Evolutionary conservation across 1,284 basidiomycete species (phyloP), one percentile per base, ranked within the genome.

Genomic region (Microbotryum scabiosae): DNA sequence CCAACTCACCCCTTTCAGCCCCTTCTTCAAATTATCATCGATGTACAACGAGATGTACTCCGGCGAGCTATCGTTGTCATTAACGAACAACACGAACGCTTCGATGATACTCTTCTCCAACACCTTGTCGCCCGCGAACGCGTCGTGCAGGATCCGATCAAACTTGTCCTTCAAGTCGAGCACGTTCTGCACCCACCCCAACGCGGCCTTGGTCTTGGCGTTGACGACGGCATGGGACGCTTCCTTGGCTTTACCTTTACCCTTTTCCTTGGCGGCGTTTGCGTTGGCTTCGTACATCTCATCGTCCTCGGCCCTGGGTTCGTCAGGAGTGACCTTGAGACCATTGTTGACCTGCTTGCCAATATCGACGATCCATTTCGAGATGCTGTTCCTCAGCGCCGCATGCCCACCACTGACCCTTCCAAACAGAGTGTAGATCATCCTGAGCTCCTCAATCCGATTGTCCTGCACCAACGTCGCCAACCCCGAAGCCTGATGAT

Each of bases 41-140:
- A 99, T 93, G 76, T 91, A 98, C 60, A 99, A 78, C 2, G 94
- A 98, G 54, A 97, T 90, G 74, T 86, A 98, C 72, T 99, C 96
- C 3, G 96, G 85, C 10, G 90, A 84, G 69, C 89, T 87, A 52
- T 84, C 82, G 72, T 97, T 92, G 45, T 81, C 78, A 75, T 98
- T 97, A 74, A 98, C 85, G 75, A 98, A 96, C 0, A 85, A 82
- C 74, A 88, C 86, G 71, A 97, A 97, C 0, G 92, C 93, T 79
- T 96, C 90, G 71, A 93, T 92, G 61, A 96, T 79, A 18, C 85
- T 81, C 58, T 84, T 85, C 75, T 96, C 92, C 1, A 97, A 73
- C 18, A 86, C 84, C 65, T 85, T 82, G 75, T 97, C 87, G 54
- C 78, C 81, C 28, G 78, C 76, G 72, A 96, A 93, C 1, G 88